Base-by-base conservation (phyloP, 1,284 basidiomycete genomes). In the Apiotrichum brassicae region DNA sequence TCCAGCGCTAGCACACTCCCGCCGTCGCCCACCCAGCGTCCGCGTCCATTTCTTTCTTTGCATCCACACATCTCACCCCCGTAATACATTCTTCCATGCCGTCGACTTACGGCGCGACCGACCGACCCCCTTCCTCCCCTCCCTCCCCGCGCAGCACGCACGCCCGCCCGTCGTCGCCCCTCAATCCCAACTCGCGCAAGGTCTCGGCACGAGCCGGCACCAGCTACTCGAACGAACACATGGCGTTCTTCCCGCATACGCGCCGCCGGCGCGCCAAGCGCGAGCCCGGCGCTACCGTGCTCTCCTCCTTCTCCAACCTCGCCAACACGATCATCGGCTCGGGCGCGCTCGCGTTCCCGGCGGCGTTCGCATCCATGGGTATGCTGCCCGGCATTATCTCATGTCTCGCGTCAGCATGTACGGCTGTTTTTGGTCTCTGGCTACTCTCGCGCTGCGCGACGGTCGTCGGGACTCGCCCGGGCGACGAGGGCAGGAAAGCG, bases 241-340 rank as follows among this genome's bases (percentile, higher is more conserved):
- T 42, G 40, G 40, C 40, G 26, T 30, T 42, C 19, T 18, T 32
- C 19, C 40, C 40, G n/a, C 25, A 19, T 4, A 4, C 16, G 16
- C 48, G 48, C 22, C 38, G 52, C 18, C 43, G 41, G 13, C 54
- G 47, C 26, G 37, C 39, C 6, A 34, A 24, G n/a, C 26, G 46
- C 34, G 43, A 35, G 18, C 55, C 56, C 8, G 56, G 53, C 37
- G 56, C 56, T 3, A 43, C 16, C 9, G 38, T 54, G 11, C 50
- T 58, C 4, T 66, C 64, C 6, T 71, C 69, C 3, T 60, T 68
- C 20, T 57, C 60, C 41, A 92, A 92, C 63, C 75, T 91, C 46
- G 76, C 82, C 39, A 89, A 93, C 63, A 93, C 89, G 0, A 89
- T 91, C 61, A 85, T 92, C 63, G 88, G 89, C 14, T 89, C 86